phyloP scores from a whole-genome alignment of 768 basidiomycete genomes.

The Leccinum broughii region DNA sequence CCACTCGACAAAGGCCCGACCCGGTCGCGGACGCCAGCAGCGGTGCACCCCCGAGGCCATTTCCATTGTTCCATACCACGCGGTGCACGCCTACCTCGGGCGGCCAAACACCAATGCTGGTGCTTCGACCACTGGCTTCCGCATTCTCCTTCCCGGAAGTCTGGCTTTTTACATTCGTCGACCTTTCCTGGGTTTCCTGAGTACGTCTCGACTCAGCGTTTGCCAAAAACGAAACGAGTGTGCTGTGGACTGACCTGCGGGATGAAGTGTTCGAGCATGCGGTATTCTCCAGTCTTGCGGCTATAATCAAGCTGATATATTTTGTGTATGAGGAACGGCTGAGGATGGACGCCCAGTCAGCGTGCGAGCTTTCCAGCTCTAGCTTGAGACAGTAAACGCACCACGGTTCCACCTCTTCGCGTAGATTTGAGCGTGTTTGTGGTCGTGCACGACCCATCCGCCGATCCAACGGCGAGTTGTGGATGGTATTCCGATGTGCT shows the following conservation, averaged over 20 bases:
- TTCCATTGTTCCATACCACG: conserved; percentile 78
- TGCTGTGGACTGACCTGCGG: conserved; percentile 53
- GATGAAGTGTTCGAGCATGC: conserved; percentile 86
- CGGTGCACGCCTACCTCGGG: conserved; percentile 75
- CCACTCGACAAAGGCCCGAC: conserved; percentile 84
- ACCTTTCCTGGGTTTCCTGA: conserved; percentile 50
- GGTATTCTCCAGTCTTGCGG: conserved; percentile 66
- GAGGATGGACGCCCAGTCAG: not conserved
- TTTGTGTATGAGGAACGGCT: conserved; percentile 79
- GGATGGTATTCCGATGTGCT: conserved; percentile 84
- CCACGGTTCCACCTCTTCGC: conserved; percentile 69
- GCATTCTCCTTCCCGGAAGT: conserved; percentile 23
- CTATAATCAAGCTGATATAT: conserved; percentile 90
- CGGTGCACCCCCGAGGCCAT: conserved; percentile 58
- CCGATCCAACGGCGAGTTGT: conserved; percentile 76
- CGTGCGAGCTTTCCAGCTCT: not conserved
- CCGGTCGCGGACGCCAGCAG: conserved; percentile 80
- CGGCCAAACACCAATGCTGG: conserved; percentile 73
- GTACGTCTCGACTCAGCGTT: not conserved
- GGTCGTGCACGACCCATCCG: conserved; percentile 80
- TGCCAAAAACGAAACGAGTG: not conserved
- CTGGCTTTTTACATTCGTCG: conserved; percentile 37
- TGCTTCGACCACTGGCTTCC: conserved; percentile 20
- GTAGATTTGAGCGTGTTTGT: conserved; percentile 71
- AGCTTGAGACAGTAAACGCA: conserved; percentile 36